phyloP scores from a whole-genome alignment of 176 grass and related monocot genomes.

The Cenchrus fungigraminus region DNA sequence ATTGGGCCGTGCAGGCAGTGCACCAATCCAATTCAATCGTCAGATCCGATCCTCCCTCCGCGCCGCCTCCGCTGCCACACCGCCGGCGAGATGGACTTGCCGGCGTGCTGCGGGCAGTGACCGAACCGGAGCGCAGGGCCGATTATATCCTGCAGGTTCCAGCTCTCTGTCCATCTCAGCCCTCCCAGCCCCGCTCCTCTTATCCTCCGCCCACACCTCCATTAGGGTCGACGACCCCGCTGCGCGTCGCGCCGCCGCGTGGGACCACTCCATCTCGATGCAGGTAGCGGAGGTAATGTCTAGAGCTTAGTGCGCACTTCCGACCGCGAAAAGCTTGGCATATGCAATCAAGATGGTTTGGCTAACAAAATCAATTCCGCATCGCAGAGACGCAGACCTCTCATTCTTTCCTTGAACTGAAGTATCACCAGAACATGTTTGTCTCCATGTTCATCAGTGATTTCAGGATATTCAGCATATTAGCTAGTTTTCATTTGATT shows the following conservation, averaged over 20 bases:
- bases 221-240: not conserved
- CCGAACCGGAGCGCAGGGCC: not conserved
- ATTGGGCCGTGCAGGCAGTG: too few relatives aligned
- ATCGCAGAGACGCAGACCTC: too few relatives aligned
- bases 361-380: not conserved
- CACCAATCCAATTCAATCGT: too few relatives aligned
- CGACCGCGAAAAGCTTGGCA: not conserved
- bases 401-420: not conserved
- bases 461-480: not conserved
- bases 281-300: not conserved
- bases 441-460: not conserved
- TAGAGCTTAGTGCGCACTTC: not conserved
- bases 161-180: not conserved
- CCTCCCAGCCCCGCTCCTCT: not conserved
- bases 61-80: not conserved
- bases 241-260: too few relatives aligned
- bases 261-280: not conserved
- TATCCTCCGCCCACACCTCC: not conserved
- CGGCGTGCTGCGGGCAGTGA: not conserved
- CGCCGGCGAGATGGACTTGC: not conserved
- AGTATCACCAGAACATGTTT: not conserved
- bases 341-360: not conserved
- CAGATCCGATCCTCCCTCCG: too few relatives aligned
- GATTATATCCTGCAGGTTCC: not conserved
- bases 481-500: not conserved